Conservation (phyloP, 139 green algal species). For the Chlorella sp. region DNA sequence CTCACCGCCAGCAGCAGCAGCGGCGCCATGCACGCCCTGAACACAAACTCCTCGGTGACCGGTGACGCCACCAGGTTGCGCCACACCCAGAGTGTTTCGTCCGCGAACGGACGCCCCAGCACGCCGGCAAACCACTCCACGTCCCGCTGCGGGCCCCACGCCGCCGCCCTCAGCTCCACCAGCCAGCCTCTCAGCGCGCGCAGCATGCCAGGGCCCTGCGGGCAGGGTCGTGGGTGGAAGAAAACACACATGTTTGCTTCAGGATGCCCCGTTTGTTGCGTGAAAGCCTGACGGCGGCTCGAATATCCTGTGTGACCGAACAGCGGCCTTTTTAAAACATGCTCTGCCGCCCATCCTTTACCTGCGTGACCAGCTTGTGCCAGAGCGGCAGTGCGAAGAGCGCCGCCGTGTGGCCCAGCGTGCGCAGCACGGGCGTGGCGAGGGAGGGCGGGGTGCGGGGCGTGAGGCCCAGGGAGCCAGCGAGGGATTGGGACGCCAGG, state of each 20-base stretch:
- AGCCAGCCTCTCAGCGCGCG: too few relatives aligned
- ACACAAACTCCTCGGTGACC: slow-evolving; percentile 75
- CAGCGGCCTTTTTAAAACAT: too few relatives aligned
- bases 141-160: neutral
- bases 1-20: slow-evolving; percentile 50
- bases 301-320: too few relatives aligned
- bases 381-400: neutral
- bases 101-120: neutral
- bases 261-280: too few relatives aligned
- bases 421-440: neutral
- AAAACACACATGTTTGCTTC: too few relatives aligned
- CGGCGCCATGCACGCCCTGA: slow-evolving; percentile 69
- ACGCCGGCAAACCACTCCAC: neutral
- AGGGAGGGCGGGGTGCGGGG: neutral
- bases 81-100: slow-evolving; percentile 2
- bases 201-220: too few relatives aligned
- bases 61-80: slow-evolving; percentile 44
- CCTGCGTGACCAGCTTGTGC: neutral
- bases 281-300: too few relatives aligned
- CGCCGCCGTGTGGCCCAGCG: neutral
- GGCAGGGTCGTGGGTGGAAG: too few relatives aligned
- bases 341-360: too few relatives aligned
- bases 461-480: neutral
- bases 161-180: too few relatives aligned
- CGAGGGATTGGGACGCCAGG: neutral